Percentiles rank a stretch among this genome's conserved stretches.
Evolutionary conservation across 2,329 filamentous ascomycete species (phyloP).

Genomic region (Aspergillus oerlinghausenensis): DNA sequence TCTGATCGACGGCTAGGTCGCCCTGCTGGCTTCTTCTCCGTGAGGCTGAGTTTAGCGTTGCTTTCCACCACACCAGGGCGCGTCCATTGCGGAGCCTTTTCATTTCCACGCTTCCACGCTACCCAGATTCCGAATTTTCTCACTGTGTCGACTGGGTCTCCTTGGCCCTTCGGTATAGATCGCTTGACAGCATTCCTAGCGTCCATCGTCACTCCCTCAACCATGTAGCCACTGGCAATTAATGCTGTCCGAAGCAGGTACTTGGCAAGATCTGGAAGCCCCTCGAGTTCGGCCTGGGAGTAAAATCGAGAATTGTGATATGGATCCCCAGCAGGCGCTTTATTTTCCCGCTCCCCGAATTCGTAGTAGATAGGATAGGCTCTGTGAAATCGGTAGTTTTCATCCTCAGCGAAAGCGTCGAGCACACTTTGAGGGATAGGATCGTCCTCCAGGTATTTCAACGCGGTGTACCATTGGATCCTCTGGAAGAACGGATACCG

Average conservation of each 20-base stretch:
- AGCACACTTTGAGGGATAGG: conserved; percentile 56
- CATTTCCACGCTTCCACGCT: conserved; percentile 64
- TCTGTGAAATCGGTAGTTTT: conserved; percentile 50
- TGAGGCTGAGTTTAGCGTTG: conserved; percentile 44
- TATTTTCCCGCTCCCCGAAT: conserved; percentile 50
- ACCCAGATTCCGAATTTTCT: conserved; percentile 61
- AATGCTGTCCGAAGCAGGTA: conserved; percentile 61
- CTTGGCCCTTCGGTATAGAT: conserved; percentile 59
- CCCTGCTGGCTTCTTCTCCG: conserved; percentile 52
- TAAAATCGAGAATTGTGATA: conserved; percentile 60
- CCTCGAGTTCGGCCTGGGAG: conserved; percentile 58
- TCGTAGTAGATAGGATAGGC: conserved; percentile 56
- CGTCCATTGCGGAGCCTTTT: conserved; percentile 59
- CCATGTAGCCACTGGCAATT: conserved; percentile 54
- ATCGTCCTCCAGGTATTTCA: conserved; percentile 61
- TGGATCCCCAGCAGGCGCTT: conserved; percentile 47
- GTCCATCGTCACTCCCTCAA: conserved; percentile 57
- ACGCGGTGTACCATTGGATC: conserved; percentile 63
- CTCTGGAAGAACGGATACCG: conserved; percentile 66
- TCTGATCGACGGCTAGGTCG: conserved; percentile 54
- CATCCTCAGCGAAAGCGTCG: conserved; percentile 52
- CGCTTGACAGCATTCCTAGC: conserved; percentile 56
- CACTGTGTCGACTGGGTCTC: conserved; percentile 57
- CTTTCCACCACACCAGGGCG: conserved; percentile 53
- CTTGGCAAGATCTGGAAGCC: conserved; percentile 54